Evolutionary conservation across 2,329 filamentous ascomycete species (phyloP).

Genomic region (Fusarium aywerte): DNA sequence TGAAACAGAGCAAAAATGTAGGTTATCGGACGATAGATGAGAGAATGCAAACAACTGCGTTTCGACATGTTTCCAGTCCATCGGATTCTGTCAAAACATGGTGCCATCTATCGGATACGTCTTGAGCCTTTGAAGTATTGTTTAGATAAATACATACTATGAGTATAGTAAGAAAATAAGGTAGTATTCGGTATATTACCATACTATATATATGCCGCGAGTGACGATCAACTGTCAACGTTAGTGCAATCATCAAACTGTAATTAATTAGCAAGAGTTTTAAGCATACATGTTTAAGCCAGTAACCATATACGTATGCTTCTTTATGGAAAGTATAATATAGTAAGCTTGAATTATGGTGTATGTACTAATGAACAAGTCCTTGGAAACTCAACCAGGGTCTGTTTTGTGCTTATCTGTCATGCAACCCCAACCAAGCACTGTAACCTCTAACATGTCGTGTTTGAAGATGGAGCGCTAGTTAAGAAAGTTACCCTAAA

Average conservation of each 20-base stretch:
- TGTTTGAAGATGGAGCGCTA: constrained; percentile 17
- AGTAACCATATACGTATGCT: background rate
- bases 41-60: constrained; percentile 17
- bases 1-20: constrained; percentile 17
- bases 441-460: constrained; percentile 7
- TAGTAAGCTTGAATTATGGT: constrained; percentile 18
- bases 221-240: background rate
- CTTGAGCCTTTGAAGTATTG: background rate
- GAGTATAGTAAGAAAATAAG: background rate
- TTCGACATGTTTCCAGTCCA: constrained; percentile 21
- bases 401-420: constrained; percentile 11
- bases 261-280: background rate
- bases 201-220: background rate
- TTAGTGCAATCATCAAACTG: background rate
- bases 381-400: background rate
- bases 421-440: constrained; percentile 1
- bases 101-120: background rate
- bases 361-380: background rate
- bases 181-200: background rate
- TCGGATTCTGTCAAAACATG: constrained; percentile 7
- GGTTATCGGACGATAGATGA: constrained; percentile 5
- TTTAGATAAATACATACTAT: background rate
- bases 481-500: constrained; percentile 21
- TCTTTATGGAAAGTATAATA: background rate
- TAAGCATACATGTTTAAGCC: constrained; percentile 9